Base-by-base conservation (phyloP, 1,284 basidiomycete genomes). In the Mycena sp. region DNA sequence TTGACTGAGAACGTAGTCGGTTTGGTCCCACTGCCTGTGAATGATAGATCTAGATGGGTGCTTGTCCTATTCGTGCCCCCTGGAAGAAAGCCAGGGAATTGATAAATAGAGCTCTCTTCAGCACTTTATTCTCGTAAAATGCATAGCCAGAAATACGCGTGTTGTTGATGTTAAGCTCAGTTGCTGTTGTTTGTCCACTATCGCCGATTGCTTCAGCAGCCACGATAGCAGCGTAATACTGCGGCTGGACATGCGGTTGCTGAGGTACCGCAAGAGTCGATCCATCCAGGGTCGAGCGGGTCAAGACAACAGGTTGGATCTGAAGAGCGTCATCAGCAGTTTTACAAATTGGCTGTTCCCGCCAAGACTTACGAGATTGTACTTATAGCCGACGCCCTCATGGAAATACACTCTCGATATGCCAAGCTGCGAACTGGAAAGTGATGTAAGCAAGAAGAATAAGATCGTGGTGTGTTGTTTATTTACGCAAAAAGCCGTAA, bases 111-210 rank as follows among this genome's bases (percentile, higher is more conserved):
- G 84, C 84, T 21, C 86, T 81, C 1, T 67, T 77, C 44, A 90
- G 77, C 6, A 40, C 59, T 4, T 73, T 74, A n/a, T 71, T 63
- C 67, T 89, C 86, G 71, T 81, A 91, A 56, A 88, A 84, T 0
- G 85, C 88, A 70, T 90, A 91, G 32, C 86, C 90, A 7, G 87
- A 76, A 29, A 91, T 74, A 44, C 81, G 78, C 11, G 79, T 60
- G 64, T 86, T 75, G 62, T 81, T 73, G 25, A 89, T 77, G 2
- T 64, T 56, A 17, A 93, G 74, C 73, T 93, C 89, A 14, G 80
- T 72, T 28, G 86, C 77, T 51, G 77, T 74, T 0, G 84, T 78
- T 5, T 68, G 70, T 2, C 53, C 49, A 14, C 50, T 49, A 23
- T 60, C 46, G 14, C 71, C 71, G 21, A 73, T 71, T 19, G 70